A percentile compares a stretch with the other conserved stretches of the same genome.
phyloP scores from a whole-genome alignment of 2,329 filamentous ascomycete genomes.

The Orbilia quercus region DNA sequence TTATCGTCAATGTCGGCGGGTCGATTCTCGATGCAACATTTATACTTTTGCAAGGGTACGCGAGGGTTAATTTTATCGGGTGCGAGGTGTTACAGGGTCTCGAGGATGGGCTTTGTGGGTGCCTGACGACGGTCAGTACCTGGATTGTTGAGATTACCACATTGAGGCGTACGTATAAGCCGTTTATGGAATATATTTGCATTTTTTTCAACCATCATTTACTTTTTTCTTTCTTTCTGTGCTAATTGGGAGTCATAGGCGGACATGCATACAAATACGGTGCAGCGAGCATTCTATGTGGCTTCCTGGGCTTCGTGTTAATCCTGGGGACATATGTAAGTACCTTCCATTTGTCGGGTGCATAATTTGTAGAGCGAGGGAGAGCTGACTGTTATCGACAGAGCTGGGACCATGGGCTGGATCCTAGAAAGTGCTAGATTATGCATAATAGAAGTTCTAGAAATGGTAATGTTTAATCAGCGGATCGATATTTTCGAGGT shows the following conservation, averaged over 20 bases:
- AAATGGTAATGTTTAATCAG: not conserved
- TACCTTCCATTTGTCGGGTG: conserved; percentile 6
- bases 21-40: conserved; percentile 79
- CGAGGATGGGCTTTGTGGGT: conserved; percentile 76
- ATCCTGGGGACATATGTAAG: conserved; percentile 60
- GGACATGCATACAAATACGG: conserved; percentile 60
- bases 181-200: too few species aligned
- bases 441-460: not conserved
- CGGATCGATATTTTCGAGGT: not conserved
- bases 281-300: conserved; percentile 56
- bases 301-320: conserved; percentile 56
- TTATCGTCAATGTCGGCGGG: conserved; percentile 81
- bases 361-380: not conserved
- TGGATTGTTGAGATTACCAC: conserved; percentile 73
- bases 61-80: conserved; percentile 68
- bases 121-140: conserved; percentile 74
- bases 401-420: conserved; percentile 51
- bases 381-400: conserved; percentile 17
- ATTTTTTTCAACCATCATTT: not conserved
- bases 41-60: conserved; percentile 62
- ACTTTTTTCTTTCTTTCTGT: not conserved
- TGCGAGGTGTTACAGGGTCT: conserved; percentile 77
- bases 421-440: conserved; percentile 45
- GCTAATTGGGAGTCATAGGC: conserved; percentile 28
- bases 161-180: conserved; percentile 63